Evolutionary conservation across 805 yeast species (phyloP).

Genomic region (Kuraishia cidri): DNA sequence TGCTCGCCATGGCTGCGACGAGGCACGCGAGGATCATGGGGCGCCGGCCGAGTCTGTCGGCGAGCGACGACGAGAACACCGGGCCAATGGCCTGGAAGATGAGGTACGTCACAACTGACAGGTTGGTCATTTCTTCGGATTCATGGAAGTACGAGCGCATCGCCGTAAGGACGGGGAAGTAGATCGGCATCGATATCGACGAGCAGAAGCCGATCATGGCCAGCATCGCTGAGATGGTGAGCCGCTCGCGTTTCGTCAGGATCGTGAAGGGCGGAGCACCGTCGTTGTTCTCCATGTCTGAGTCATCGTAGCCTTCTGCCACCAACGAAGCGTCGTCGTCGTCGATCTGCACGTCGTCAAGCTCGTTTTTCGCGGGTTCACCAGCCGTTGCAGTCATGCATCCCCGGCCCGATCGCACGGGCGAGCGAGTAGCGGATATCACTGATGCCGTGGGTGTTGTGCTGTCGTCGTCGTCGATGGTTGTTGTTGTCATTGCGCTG

Average conservation of each 20-base stretch:
- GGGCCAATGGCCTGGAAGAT: conserved; percentile 67
- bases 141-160: conserved; percentile 42
- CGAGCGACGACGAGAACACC: conserved; percentile 46
- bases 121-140: conserved; percentile 41
- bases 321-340: too few species aligned
- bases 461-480: too few species aligned
- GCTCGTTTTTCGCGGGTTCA: too few species aligned
- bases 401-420: too few species aligned
- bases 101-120: conserved; percentile 62
- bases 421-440: too few species aligned
- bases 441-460: too few species aligned
- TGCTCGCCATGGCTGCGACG: conserved; percentile 40
- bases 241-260: conserved; percentile 29
- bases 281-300: neutral
- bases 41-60: conserved; percentile 60
- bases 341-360: too few species aligned
- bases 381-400: too few species aligned
- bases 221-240: conserved; percentile 26
- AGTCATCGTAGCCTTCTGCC: too few species aligned
- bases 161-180: conserved; percentile 59
- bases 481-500: too few species aligned
- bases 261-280: conserved; percentile 29
- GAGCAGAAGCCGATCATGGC: conserved; percentile 55
- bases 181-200: conserved; percentile 58
- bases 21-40: conserved; percentile 48